These are phyloP conservation scores for Paulownia fortunei DNA, from an alignment of 257 asterid species.

Conservation along the genomic window DNA sequence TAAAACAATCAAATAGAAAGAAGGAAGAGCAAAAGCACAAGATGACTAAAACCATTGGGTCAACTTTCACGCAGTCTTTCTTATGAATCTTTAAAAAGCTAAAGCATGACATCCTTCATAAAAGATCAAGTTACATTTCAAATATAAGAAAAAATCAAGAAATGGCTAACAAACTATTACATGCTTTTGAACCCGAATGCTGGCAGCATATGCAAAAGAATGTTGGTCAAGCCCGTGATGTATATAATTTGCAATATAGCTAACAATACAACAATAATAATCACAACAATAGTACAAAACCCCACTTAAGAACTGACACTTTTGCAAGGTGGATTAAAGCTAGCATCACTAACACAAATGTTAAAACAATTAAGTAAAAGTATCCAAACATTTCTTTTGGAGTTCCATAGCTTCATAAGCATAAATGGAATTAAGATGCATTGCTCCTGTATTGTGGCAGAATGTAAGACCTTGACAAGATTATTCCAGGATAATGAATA, in stretches of 20 bases:
- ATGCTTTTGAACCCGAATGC: not conserved
- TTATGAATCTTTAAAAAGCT: not conserved
- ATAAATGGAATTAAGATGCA: not conserved
- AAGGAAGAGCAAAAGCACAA: constrained; percentile 24
- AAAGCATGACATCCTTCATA: constrained; percentile 15
- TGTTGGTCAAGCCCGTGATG: constrained; percentile 12
- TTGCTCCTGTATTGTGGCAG: not conserved
- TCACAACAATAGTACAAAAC: not conserved
- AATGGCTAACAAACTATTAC: not conserved
- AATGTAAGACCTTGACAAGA: not conserved
- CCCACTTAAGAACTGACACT: not conserved
- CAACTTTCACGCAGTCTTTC: not conserved
- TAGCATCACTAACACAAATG: not conserved
- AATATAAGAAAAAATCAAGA: not conserved
- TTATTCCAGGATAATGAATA: not conserved
- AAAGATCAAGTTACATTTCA: not conserved
- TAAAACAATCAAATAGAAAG: constrained; percentile 21
- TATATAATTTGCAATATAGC: not conserved
- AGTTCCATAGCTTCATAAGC: not conserved
- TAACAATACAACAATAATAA: not conserved
- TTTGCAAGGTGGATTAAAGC: not conserved
- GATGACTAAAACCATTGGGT: not conserved
- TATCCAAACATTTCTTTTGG: not conserved
- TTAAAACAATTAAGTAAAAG: not conserved
- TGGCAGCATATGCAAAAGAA: not conserved